Evolutionary conservation across 2,329 filamentous ascomycete species (phyloP), one percentile per base, ranked within the genome.

Genomic region (Fusarium xylarioides): DNA sequence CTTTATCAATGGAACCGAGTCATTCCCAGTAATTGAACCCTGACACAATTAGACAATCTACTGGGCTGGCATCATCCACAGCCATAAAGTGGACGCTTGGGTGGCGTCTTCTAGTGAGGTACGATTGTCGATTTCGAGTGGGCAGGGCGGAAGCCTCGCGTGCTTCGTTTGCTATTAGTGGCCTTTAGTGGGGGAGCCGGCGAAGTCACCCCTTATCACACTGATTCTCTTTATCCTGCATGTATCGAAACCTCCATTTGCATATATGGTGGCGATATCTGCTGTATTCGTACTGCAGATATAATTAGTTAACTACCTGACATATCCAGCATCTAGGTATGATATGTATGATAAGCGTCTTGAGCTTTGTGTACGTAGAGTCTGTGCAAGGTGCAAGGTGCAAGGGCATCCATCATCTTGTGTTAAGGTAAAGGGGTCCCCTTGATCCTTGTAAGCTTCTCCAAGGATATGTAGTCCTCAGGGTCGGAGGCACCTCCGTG

Each of bases 161-260:
- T 63, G 70, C 70, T 62, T 73, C 70, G 66, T 62, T 59, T 52
- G 37, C 23, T 61, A 57, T 71, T 73, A 73, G 71, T 68, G 68
- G 70, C 53, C 23, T 46, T 65, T 74, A 74, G 67, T 42, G 63
- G 54, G 30, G 60, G 26, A 70, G 30, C 52, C 57, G 54, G 70
- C 62, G 53, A 49, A 49, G 40, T 49, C 61, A 56, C 71, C 71
- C 70, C 71, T 74, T 71, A 71, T 52, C 59, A 55, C 38, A 28
- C 53, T 56, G 32, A 66, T 38, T 66, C 42, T 55, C 18, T 66
- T 65, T 58, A 34, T 52, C 35, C 40, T 23, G 53, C 43, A 42
- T 68, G 26, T 34, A 66, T 58, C 34, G 38, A 55, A 34, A 34
- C 28, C 65, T 40, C 23, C 32, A 28, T 28, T 40, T 68, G 63